These are phyloP conservation scores for Penicillium canescens DNA, from an alignment of 495 filamentous ascomycete species.

Conservation along the genomic window DNA sequence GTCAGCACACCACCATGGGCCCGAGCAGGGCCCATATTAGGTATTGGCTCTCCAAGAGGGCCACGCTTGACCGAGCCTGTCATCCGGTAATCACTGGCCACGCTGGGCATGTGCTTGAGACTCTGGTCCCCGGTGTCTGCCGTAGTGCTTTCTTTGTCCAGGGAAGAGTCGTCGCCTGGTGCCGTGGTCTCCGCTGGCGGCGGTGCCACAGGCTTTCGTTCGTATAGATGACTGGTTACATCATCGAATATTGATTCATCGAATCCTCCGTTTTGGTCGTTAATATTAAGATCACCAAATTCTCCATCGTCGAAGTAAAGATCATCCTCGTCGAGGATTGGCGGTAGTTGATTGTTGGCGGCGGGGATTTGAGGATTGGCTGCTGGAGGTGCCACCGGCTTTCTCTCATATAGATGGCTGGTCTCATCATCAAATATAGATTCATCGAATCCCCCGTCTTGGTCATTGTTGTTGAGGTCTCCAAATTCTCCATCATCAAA, in stretches of 20 bases:
- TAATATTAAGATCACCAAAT: constrained; percentile 53
- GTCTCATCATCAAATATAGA: constrained; percentile 73
- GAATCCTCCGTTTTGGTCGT: constrained; percentile 57
- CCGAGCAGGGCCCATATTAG: constrained; percentile 31
- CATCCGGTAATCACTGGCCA: constrained; percentile 39
- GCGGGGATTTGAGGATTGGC: neutral
- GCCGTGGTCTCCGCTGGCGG: constrained; percentile 5
- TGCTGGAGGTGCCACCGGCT: constrained; percentile 2
- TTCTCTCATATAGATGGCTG: constrained; percentile 49
- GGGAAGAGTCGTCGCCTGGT: constrained; percentile 6
- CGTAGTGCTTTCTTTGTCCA: constrained; percentile 12
- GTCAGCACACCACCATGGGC: constrained; percentile 44
- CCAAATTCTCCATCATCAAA: constrained; percentile 79
- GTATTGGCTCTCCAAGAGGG: constrained; percentile 28
- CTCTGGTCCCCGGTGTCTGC: constrained; percentile 20
- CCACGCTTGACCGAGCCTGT: constrained; percentile 24
- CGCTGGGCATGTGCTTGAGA: constrained; percentile 42
- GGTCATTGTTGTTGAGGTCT: constrained; percentile 46
- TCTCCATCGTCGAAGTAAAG: constrained; percentile 82
- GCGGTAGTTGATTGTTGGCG: constrained; percentile 3
- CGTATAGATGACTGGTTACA: constrained; percentile 53
- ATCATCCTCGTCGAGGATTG: constrained; percentile 56
- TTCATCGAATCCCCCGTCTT: constrained; percentile 69
- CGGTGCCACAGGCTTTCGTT: constrained; percentile 28
- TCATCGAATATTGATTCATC: constrained; percentile 82